Evolutionary conservation across 176 grass and related monocot species (phyloP), one percentile per base, ranked within the genome.

Genomic region (Cymbopogon citratus): DNA sequence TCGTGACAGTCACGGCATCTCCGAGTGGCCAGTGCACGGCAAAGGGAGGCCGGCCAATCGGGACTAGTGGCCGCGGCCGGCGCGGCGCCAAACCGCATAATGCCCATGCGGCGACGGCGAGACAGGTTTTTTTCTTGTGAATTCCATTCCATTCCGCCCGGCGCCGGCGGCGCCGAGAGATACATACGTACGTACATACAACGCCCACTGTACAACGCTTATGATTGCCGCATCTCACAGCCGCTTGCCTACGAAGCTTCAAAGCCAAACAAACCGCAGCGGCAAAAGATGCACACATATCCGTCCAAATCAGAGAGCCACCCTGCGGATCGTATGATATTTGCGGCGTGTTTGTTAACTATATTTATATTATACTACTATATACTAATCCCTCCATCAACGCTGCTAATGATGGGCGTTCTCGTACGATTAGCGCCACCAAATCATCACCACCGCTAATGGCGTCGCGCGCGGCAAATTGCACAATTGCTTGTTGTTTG

Each of bases 51-150:
- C 2, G n/a, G n/a, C n/a, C n/a, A n/a, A n/a, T n/a, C n/a, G n/a
- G n/a, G n/a, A n/a, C n/a, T n/a, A n/a, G n/a, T n/a, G n/a, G n/a
- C n/a, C 0, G 19, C 12, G 45, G 45, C 45, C 23, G n/a, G 79
- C 69, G 29, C 76, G 54, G 77, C 87, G 87, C 51, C 81, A 16
- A 77, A 89, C 54, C 64, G 28, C 79, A 85, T 76, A 70, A 85
- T 81, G 31, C 9, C 16, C 73, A 69, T 7, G 82, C 76, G 51
- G 18, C 38, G 38, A 40, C 38, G 38, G 38, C 33, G 25, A 63
- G 1, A 12, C 25, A 27, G 26, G 28, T 63, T 60, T 28, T 29
- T 12, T 33, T 33, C 3, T 63, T 63, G 14, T 15, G 11, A 60
- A 12, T 15, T 27, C 25, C 26, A 6, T 29, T n/a, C 57, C 57